Evolutionary conservation across 2,329 filamentous ascomycete genomes (phyloP), one percentile per base, ranked within the genome.

Genomic region (Neobulgaria alba): DNA sequence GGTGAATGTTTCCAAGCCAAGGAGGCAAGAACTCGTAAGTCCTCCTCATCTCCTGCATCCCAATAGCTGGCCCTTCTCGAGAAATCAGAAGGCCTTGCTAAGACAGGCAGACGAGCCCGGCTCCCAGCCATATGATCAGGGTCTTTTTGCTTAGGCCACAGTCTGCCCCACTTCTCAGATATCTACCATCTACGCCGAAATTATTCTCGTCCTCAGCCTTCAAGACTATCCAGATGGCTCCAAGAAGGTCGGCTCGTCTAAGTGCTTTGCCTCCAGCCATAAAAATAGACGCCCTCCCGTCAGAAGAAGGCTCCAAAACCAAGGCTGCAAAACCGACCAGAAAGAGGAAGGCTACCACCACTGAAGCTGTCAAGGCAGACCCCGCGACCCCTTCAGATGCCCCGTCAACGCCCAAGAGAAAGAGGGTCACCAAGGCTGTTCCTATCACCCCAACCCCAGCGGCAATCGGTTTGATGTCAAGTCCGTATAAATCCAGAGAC

Each of bases 361-460:
- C 40, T 16, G 31, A 49, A 15, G 16, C 46, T 17, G 26, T 33
- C 17, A 43, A 41, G 29, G 37, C 17, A 26, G 34, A 43, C 33
- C 38, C 43, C 33, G 23, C 12, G 23, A 12, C 7, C 12, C 7
- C 7, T 26, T 7, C 12, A 26, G 43, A 21, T 30, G 40, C 23
- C 12, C 47, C 51, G 36, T 53, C 53, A 31, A 58, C 57, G 4
- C 56, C 57, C 29, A 57, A 53, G 36, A 54, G 43, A 36, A 58
- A 54, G 39, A 46, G 42, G 37, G 34, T 36, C 5, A 21, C 42
- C 8, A 50, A 45, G 29, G 15, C 39, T 9, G 14, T 37, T 14
- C 63, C 63, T 23, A 49, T 63, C 34, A 69, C 67, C 1, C 69
- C 71, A 5, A 72, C 71, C 1, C 69, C 72, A 1, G 66, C 67